These are phyloP conservation scores for Hymenoscyphus repandus DNA, from an alignment of 2,329 filamentous ascomycete species.

Conservation along the genomic window DNA sequence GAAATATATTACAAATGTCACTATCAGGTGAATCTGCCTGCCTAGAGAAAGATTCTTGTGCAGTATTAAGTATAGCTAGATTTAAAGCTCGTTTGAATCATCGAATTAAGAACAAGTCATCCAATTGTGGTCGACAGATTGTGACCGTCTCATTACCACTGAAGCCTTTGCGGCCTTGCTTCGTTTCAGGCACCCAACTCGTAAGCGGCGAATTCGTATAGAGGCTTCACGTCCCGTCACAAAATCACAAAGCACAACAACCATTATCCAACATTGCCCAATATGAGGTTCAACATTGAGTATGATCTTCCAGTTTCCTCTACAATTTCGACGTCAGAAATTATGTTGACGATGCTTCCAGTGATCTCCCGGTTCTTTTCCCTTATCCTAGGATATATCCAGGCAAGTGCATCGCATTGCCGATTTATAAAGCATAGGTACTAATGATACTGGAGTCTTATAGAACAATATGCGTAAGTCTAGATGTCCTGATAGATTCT, in stretches of 20 bases:
- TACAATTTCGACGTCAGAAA: not conserved
- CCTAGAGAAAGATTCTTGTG: no score
- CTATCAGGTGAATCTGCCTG: no score
- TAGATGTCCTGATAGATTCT: no score
- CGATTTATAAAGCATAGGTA: not conserved
- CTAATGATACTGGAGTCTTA: constrained; percentile 40
- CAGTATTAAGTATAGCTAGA: no score
- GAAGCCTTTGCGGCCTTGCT: no score
- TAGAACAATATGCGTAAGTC: constrained; percentile 61
- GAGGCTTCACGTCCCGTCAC: not conserved
- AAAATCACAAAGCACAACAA: not conserved
- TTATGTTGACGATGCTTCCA: constrained; percentile 29
- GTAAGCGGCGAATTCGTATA: not conserved
- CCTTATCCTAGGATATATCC: constrained; percentile 72
- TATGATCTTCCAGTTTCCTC: constrained; percentile 32
- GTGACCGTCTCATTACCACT: no score
- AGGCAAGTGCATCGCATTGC: constrained; percentile 26
- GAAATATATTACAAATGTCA: no score
- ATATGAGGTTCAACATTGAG: constrained; percentile 78
- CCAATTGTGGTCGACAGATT: no score
- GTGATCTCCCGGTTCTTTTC: constrained; percentile 65
- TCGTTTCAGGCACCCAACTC: no score
- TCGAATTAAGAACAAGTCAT: no score
- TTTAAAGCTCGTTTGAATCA: no score
- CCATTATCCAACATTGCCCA: constrained; percentile 27